A percentile compares a stretch with the other conserved stretches of the same genome.
Evolutionary conservation across 2,329 filamentous ascomycete species (phyloP).

Genomic region (Botryosphaeria agaves): DNA sequence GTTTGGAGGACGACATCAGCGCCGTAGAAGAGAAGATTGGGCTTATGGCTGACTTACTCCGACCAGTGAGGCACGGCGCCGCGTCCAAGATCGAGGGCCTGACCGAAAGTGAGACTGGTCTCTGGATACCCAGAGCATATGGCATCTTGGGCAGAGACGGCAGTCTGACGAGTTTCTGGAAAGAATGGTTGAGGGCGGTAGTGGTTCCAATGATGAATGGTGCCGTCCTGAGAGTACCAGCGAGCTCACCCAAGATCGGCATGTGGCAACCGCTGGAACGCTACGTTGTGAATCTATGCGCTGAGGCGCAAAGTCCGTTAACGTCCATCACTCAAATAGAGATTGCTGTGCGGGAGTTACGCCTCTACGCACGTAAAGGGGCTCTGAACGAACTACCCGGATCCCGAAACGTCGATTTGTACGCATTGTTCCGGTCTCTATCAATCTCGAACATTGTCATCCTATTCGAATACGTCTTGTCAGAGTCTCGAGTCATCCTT

Average conservation of each 20-base stretch:
- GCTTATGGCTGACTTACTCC: constrained; percentile 88
- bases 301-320: constrained; percentile 81
- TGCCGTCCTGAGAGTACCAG: constrained; percentile 61
- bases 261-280: constrained; percentile 93
- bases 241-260: constrained; percentile 78
- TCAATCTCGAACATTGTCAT: constrained; percentile 86
- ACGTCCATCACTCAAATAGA: constrained; percentile 94
- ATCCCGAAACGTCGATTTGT: constrained; percentile 80
- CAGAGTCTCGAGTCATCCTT: constrained; percentile 90
- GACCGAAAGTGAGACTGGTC: constrained; percentile 83
- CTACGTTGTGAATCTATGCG: constrained; percentile 93
- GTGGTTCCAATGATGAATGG: constrained; percentile 94
- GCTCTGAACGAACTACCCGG: constrained; percentile 85
- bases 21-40: constrained; percentile 92
- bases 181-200: constrained; percentile 90
- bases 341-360: constrained; percentile 71
- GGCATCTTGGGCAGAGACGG: constrained; percentile 77
- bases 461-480: constrained; percentile 81
- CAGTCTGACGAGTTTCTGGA: constrained; percentile 83
- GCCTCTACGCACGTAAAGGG: constrained; percentile 84
- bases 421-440: constrained; percentile 76
- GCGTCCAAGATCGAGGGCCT: constrained; percentile 95
- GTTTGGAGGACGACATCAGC: constrained; percentile 85
- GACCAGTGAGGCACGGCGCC: constrained; percentile 81
- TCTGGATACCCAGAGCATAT: constrained; percentile 90